These are phyloP conservation scores for Amanita pallidorosea DNA, from an alignment of 768 basidiomycete species.

Conservation along the genomic window DNA sequence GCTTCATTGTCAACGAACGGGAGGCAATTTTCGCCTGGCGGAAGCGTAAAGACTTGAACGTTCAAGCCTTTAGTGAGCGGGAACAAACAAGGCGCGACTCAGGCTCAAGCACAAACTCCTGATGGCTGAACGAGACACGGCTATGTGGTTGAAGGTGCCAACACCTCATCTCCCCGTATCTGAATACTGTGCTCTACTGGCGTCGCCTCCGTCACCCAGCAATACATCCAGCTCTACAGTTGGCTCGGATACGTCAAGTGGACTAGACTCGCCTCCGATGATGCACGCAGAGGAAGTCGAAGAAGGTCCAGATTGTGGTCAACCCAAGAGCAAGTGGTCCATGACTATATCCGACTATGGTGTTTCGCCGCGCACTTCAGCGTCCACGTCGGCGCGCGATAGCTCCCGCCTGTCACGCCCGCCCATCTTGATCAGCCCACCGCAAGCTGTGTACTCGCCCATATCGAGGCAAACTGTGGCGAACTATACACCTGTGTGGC, in stretches of 20 bases:
- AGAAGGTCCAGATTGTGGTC: neutral
- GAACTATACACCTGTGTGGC: neutral
- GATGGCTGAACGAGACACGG: neutral
- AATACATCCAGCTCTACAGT: neutral
- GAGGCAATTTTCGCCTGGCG: neutral
- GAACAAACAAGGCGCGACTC: neutral
- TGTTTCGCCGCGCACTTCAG: neutral
- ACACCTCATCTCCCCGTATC: neutral
- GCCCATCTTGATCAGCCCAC: neutral
- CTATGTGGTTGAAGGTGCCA: neutral
- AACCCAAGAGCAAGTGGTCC: constrained; percentile 5
- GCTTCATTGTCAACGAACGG: constrained; percentile 3
- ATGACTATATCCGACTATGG: constrained; percentile 6
- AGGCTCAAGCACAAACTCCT: neutral
- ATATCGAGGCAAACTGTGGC: neutral
- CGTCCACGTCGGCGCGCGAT: neutral
- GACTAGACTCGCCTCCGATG: neutral
- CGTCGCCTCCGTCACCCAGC: neutral
- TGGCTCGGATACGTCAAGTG: neutral
- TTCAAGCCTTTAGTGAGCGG: neutral
- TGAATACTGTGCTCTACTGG: neutral
- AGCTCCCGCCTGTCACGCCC: neutral
- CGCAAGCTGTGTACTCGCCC: neutral
- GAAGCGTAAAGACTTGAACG: neutral
- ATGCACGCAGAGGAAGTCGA: neutral